Evolutionary conservation across 805 yeast species (phyloP).

Genomic region (Lachancea mirantina): DNA sequence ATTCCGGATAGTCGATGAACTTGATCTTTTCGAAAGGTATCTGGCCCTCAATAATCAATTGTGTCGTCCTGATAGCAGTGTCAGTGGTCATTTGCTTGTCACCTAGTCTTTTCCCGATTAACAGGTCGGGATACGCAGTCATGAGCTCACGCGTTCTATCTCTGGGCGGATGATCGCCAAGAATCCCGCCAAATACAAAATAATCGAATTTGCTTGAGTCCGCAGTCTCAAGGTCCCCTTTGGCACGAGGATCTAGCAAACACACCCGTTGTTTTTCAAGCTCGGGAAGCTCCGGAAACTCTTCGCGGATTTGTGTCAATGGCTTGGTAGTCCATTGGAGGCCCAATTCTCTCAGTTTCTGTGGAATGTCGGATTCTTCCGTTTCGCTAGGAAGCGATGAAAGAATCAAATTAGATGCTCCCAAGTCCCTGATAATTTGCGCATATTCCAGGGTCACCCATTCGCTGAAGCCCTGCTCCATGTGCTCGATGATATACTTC

Average conservation of each 20-base stretch:
- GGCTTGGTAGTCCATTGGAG: conserved; percentile 80
- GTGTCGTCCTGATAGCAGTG: conserved; percentile 91
- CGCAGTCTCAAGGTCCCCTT: conserved; percentile 59
- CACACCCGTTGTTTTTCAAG: conserved; percentile 51
- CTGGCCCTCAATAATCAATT: conserved; percentile 58
- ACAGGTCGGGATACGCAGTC: conserved; percentile 55
- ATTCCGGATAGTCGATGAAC: conserved; percentile 91
- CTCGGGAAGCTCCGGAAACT: conserved; percentile 40
- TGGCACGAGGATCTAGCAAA: conserved; percentile 84
- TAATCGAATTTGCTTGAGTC: conserved; percentile 68
- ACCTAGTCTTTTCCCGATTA: conserved; percentile 82
- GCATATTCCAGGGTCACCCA: conserved; percentile 90
- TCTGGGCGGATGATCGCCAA: conserved; percentile 87
- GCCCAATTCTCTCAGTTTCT: conserved; percentile 48
- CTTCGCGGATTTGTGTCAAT: conserved; percentile 39
- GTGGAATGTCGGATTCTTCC: conserved; percentile 57
- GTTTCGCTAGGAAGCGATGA: conserved; percentile 68
- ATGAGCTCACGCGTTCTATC: conserved; percentile 91
- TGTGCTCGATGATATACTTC: conserved; percentile 94
- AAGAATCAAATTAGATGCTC: conserved; percentile 62
- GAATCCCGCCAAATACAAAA: conserved; percentile 92
- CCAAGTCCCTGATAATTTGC: conserved; percentile 78
- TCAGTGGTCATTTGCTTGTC: conserved; percentile 94
- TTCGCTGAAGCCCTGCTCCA: conserved; percentile 94
- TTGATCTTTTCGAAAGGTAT: conserved; percentile 61